Evolutionary conservation across 2,329 filamentous ascomycete species (phyloP).

Genomic region (Scorias spongiosa): DNA sequence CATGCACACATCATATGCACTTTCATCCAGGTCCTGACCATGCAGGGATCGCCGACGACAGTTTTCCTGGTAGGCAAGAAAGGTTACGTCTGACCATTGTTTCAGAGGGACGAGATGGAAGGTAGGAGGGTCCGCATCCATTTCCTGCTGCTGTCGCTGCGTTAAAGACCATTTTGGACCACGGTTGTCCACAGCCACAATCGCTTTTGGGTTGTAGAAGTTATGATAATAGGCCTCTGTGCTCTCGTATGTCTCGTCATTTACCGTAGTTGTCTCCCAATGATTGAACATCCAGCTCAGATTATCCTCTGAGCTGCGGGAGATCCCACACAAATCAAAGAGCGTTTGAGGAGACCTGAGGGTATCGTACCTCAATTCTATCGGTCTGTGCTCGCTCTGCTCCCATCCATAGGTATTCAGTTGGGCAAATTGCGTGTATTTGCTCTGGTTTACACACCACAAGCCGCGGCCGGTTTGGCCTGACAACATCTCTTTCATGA

Average conservation of each 20-base stretch:
- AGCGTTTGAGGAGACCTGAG: too few species aligned
- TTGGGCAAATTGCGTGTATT: too few species aligned
- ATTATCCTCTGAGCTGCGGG: too few species aligned
- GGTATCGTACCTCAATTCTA: too few species aligned
- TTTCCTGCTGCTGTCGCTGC: neutral
- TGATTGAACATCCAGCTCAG: too few species aligned
- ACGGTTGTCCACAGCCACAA: neutral
- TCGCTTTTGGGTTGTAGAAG: neutral
- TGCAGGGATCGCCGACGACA: neutral
- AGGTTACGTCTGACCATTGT: neutral
- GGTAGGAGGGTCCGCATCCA: neutral
- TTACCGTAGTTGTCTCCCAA: too few species aligned
- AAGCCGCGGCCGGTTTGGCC: too few species aligned
- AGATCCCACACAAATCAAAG: too few species aligned
- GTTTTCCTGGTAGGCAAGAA: neutral
- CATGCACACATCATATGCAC: neutral
- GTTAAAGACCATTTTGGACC: neutral
- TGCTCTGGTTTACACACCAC: too few species aligned
- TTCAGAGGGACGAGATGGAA: neutral
- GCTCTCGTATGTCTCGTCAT: neutral
- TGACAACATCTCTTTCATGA: too few species aligned
- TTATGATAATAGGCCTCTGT: neutral
- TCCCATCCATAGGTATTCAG: too few species aligned
- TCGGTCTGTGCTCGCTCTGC: too few species aligned
- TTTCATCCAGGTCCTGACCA: neutral